phyloP scores from a whole-genome alignment of 2,329 filamentous ascomycete species.

The Claviceps paspali region DNA sequence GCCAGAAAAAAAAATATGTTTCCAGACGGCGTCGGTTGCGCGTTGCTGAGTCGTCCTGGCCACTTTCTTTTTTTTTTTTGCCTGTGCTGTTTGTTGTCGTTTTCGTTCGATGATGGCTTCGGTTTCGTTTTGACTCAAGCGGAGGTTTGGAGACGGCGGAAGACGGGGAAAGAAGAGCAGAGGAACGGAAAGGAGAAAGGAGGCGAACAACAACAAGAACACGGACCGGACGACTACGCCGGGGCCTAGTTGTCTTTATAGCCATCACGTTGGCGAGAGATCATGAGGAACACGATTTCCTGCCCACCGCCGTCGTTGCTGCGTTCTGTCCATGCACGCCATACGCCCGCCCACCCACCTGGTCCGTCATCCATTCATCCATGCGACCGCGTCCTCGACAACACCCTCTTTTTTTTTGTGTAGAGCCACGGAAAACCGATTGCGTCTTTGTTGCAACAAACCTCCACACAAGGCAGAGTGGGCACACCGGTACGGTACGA shows the following conservation, averaged over 20 bases:
- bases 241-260: slow-evolving; percentile 4
- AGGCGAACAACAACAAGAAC: neutral
- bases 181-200: neutral
- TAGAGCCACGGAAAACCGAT: no score
- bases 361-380: neutral
- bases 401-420: neutral
- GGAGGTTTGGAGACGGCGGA: neutral
- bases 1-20: neutral
- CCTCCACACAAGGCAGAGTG: no score
- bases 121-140: neutral
- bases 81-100: no score
- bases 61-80: no score
- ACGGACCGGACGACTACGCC: neutral
- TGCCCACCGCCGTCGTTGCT: neutral
- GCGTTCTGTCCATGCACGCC: neutral
- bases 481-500: slow-evolving; percentile 5
- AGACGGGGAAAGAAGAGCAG: neutral
- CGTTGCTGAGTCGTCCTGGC: no score
- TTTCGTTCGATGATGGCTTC: neutral
- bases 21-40: no score
- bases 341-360: neutral
- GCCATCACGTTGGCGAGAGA: neutral
- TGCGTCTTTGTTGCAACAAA: no score
- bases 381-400: slow-evolving; percentile 1
- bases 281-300: neutral